Base-by-base conservation (phyloP, 106 monocot genomes). In the Cymbidium sinense region DNA sequence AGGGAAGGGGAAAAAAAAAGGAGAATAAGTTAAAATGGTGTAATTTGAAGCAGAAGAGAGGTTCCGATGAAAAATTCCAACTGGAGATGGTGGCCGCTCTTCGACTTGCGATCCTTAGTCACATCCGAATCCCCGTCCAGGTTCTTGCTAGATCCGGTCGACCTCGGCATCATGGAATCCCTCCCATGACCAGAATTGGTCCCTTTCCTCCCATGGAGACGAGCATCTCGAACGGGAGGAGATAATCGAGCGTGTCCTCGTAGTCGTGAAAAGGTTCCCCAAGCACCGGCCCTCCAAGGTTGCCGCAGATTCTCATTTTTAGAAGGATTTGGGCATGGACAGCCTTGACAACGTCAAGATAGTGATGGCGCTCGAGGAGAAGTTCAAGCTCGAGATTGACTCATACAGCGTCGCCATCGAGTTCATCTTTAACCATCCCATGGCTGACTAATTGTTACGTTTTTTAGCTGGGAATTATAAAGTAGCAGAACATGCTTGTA, bases 331-430 rank as follows among this genome's bases (percentile, higher is more conserved):
- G 72, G 95, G 92, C 33, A 77, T 95, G 74, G 95, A 95, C 64
- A 95, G 95, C 83, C 51, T 95, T 58, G 92, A 95, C 70, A 82
- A 34, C 33, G 92, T 95, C 34, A 92, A 95, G 90, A 85, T 92
- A 21, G 95, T 95, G 77, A 81, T 95, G 81, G 95, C 95, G 18
- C 71, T 95, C 73, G 95, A 95, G 78, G 95, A 95, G 81, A 92
- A 95, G 83, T 95, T 95, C 79, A 95, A 95, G 85, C 92, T 95
- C n/a, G 95, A 92, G 86, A 95, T 95, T 54, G 92, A 92, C 75
- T 95, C 92, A 27, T 86, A 83, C 39, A 47, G 73, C 18, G 81
- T 89, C n/a, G 95, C 95, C 34, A 88, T 95, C 20, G 95, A 95
- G 80, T 95, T 92, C 83, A 84, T 95, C 43, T 80, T 88, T 18